Base-by-base conservation (phyloP, 2,329 filamentous ascomycete genomes). In the Claviceps pazoutovae region DNA sequence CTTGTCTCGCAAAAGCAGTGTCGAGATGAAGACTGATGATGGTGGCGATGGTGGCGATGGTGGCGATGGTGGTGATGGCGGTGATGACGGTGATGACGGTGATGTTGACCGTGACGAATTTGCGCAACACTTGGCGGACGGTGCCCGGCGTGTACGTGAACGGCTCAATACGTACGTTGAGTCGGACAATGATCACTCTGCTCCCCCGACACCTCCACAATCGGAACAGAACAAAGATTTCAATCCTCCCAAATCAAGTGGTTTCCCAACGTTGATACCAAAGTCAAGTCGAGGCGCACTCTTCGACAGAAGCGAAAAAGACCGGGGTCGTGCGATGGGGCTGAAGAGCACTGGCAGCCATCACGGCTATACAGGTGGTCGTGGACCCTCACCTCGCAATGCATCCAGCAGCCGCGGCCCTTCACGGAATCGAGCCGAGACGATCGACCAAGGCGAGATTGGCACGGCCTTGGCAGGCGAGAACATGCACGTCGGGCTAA, bases 221-320 rank as follows among this genome's bases (percentile, higher is more conserved):
- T 57, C 67, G 13, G 69, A 73, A 37, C 57, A 62, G 5, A 55
- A 63, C 46, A 59, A 63, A 53, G 69, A 68, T 44, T 56, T 52
- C 2, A 26, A 61, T 13, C 56, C 65, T 9, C 54, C 65, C n/a
- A 68, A 71, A 48, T 68, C 77, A 4, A 81, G 80, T 58, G 75
- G 80, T 1, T 68, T 87, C 23, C 80, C 77, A 21, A 78, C 86
- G 51, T 68, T 88, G 50, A 78, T 79, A 55, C 67, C 76, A 21
- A 87, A 85, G 66, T 76, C 81, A 3, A 89, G 85, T 62, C 74
- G 76, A 19, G 80, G 83, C 14, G 85, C 84, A 3, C 68, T 88
- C 26, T 70, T 74, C 26, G 75, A 76, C 17, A 66, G 72, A 47
- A 64, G 71, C 23, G 65, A 61, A 51, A 59, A 53, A 17, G 72